These are phyloP conservation scores for Porodaedalea pini DNA, from an alignment of 1,284 basidiomycete species.

Conservation along the genomic window DNA sequence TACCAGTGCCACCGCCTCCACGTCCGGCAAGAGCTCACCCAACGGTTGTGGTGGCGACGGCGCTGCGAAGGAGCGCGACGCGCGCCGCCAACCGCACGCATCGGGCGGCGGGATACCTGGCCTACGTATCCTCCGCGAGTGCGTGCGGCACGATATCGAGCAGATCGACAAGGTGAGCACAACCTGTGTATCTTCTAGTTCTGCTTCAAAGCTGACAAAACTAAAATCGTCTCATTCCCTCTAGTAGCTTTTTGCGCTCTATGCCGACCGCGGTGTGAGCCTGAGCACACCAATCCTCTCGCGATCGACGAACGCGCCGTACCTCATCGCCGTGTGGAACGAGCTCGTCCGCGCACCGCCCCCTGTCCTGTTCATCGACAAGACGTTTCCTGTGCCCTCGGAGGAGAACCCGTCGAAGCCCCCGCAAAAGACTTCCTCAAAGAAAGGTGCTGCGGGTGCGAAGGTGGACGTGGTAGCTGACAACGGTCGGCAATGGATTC, in stretches of 20 bases:
- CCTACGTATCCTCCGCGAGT: slow-evolving; percentile 13
- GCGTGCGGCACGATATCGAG: slow-evolving; percentile 11
- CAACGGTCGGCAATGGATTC: slow-evolving; percentile 69
- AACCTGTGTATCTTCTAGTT: not conserved
- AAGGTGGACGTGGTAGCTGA: slow-evolving; percentile 80
- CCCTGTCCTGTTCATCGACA: slow-evolving; percentile 59
- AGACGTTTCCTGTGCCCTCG: slow-evolving; percentile 38
- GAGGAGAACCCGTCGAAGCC: slow-evolving; percentile 22
- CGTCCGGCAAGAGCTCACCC: not conserved
- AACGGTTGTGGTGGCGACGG: not conserved
- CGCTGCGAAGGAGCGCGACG: not conserved
- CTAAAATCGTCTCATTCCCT: not conserved
- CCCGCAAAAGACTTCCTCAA: slow-evolving; percentile 11
- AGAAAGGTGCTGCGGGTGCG: slow-evolving; percentile 40
- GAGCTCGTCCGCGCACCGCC: slow-evolving; percentile 58
- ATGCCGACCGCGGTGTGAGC: not conserved
- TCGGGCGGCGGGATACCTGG: slow-evolving; percentile 9
- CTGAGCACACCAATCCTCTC: slow-evolving; percentile 33
- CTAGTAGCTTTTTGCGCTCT: slow-evolving; percentile 16
- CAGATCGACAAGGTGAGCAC: slow-evolving; percentile 15
- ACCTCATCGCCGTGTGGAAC: slow-evolving; percentile 74
- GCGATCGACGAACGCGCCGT: slow-evolving; percentile 70
- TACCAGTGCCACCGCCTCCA: not conserved
- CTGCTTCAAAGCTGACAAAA: not conserved
- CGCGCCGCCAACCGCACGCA: slow-evolving; percentile 1